Base-by-base conservation (phyloP, 306 rosid species). In the Vachellia pachyceras region DNA sequence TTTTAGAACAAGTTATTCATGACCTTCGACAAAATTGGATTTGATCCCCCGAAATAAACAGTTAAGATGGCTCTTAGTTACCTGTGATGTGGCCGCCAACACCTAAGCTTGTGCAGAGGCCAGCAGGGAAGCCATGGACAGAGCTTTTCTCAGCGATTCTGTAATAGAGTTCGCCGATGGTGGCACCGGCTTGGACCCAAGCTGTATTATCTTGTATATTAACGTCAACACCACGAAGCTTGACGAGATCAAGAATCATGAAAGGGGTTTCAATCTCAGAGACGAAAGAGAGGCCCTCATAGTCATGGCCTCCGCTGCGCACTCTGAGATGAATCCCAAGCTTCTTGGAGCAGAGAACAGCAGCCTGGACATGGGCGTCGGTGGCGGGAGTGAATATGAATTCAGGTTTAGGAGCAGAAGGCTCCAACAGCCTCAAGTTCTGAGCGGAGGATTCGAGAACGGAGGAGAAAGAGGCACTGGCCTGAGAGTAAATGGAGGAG, bases 291-390 rank as follows among this genome's bases (percentile, higher is more conserved):
- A 91, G 84, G n/a, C 94, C 98, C 75, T 94, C 98, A 13, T 91
- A 94, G 74, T 92, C 97, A 69, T 94, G 98, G 42, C 97, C 98
- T 68, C 92, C 97, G 41, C 97, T 92, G 2, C 97, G 84, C 4
- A 94, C 77, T 66, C 93, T 76, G 25, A 94, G 77, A 36, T 91
- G 97, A 50, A 89, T 71, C 17, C 85, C 81, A 41, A 91, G 88
- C 80, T 88, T 74, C 84, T 84, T 89, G 18, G 95, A 78, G 80
- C 98, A 94, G 10, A 77, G 82, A 14, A 94, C 94, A 13, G 94
- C 81, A 0, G 88, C 87, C 70, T 85, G 93, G 57, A 92, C 97
- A 35, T 92, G 91, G 15, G 87, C 85, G n/a, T 92, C 94, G 0
- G 39, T 64, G 54, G 78, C 40, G 4, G 97, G 94, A 44, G 89